Base-by-base conservation (phyloP, 2,329 filamentous ascomycete species). In the Endoconidiophora laricicola region DNA sequence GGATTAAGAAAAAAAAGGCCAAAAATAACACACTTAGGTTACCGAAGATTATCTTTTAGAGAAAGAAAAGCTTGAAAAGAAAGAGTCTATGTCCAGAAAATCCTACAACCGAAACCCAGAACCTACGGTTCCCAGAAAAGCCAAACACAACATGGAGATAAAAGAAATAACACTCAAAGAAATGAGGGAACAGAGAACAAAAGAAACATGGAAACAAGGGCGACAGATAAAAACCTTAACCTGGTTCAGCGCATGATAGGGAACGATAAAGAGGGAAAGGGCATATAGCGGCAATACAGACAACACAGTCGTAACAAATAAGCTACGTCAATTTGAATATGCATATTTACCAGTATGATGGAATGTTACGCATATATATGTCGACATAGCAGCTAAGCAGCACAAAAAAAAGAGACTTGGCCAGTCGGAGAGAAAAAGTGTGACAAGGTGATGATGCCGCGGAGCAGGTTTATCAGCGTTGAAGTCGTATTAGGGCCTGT, bases 71-170 rank as follows among this genome's bases (percentile, higher is more conserved):
- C 12, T 33, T 33, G 9, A 33, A 33, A 33, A 33, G 12, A 22
- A 37, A 44, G 14, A 49, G 41, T 49, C 47, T 49, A 49, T 49
- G 29, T 33, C 47, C n/a, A 48, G n/a, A 33, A 39, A 43, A 43
- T 36, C 46, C 9, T 42, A 48, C 24, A 37, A 26, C 36, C 36
- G 24, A 46, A 20, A 29, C 26, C 44, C 29, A 5, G 33, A 48
- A 42, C 16, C 26, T 29, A 10, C 5, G 26, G 10, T 33, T 33
- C 26, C 12, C 26, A 23, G 26, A 36, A 48, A 48, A 41, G 24
- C 20, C 24, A 6, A 18, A 49, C 16, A 38, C 37, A 36, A 49
- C 2, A 33, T 22, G 26, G 26, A 36, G 36, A 48, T n/a, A 42
- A 14, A 48, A 16, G 23, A 37, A 16, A 12, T 23, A 26, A 41